Evolutionary conservation across 805 yeast species (phyloP).

Genomic region (Cyberlindnera amylophila): DNA sequence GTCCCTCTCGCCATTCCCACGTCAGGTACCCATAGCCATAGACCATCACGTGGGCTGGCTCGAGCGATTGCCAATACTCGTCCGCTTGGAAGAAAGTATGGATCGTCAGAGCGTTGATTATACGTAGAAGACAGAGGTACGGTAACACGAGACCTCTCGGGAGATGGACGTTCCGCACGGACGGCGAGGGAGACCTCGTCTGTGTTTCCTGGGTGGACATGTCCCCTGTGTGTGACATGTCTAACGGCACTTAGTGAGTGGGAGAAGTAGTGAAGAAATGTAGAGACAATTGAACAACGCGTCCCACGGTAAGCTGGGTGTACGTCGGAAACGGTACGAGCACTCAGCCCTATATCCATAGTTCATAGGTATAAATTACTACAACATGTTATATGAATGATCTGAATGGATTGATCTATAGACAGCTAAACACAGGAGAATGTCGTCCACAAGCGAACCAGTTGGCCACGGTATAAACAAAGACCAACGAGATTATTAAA

Average conservation of each 20-base stretch:
- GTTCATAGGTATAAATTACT: no score
- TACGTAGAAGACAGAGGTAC: slow-evolving; percentile 40
- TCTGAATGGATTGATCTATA: no score
- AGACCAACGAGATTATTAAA: slow-evolving; percentile 26
- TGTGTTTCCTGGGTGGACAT: no score
- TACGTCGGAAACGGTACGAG: background rate
- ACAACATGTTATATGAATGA: background rate
- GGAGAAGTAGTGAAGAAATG: no score
- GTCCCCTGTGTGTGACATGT: no score
- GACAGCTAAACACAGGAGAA: background rate
- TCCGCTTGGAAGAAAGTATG: slow-evolving; percentile 92
- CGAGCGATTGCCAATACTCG: slow-evolving; percentile 89
- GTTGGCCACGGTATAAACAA: slow-evolving; percentile 14
- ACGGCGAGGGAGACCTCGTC: slow-evolving; percentile 7
- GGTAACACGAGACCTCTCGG: slow-evolving; percentile 24
- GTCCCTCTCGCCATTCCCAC: slow-evolving; percentile 87
- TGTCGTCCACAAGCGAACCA: slow-evolving; percentile 29
- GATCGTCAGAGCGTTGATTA: slow-evolving; percentile 59
- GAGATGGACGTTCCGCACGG: slow-evolving; percentile 8
- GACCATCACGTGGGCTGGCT: slow-evolving; percentile 78
- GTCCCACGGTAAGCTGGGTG: no score
- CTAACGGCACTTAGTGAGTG: no score
- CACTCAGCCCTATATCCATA: background rate
- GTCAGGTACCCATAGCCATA: slow-evolving; percentile 81
- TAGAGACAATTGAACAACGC: no score